Base-by-base conservation (phyloP, 1,284 basidiomycete species). In the Moesziomyces antarcticus region DNA sequence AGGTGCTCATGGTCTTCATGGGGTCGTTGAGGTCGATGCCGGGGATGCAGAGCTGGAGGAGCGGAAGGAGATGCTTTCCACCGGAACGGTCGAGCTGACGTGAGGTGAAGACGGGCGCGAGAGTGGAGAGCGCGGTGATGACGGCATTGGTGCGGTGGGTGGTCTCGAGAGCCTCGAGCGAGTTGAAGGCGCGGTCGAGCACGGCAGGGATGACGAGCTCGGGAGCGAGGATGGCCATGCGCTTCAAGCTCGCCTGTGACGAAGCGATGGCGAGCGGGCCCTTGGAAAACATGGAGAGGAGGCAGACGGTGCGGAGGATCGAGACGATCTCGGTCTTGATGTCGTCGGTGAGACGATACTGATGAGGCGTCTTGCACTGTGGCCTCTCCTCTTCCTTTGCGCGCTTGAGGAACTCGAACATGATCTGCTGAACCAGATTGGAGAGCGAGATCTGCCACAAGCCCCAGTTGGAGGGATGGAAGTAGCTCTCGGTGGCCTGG, bases 11-110 rank as follows among this genome's bases (percentile, higher is more conserved):
- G 3, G 95, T 97, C 87, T 98, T 98, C 73, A 89, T 87, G 0
- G 94, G 93, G 74, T 98, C 95, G 84, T 97, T 98, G 89, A 96
- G 84, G 85, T 96, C 94, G 68, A 97, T 93, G 6, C 94, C 94
- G 16, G 96, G 95, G 43, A 98, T 87, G 70, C 92, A 93, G 37
- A 97, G 86, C 76, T 97, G 93, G 58, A 99, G 88, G 21, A 99
- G 88, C 21, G 94, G 93, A 3, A 94, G 86, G 35, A 98, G 86
- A 82, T 94, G 91, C 82, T 93, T 94, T 84, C 94, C 92, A 1
- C 94, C 96, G 3, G 91, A 90, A 8, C 91, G 86, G 79, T 87
- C 98, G 42, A 92, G 84, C 25, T 87, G 88, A 70, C 93, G 91
- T 2, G 90, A 90, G 2, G 93, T 89, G 35, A 99, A 86, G 9